A percentile compares a stretch with the other conserved stretches of the same genome.
Evolutionary conservation across 352 stramenopile genomes (phyloP).

Genomic region (Globisporangium iwayamae): DNA sequence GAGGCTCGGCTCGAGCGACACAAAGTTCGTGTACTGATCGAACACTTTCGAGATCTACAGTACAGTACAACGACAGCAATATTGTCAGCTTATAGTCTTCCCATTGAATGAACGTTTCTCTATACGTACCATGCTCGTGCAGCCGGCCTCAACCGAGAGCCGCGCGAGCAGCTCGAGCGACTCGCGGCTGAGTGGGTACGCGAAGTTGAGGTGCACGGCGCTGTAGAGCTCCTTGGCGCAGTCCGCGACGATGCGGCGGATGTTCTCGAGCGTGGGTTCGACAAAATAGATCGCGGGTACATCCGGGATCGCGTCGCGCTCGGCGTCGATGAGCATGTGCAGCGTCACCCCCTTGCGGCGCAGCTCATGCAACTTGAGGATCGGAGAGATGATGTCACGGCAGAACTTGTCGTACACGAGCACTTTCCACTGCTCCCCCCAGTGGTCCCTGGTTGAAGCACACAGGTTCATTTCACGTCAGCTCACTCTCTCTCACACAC

Average conservation of each 20-base stretch:
- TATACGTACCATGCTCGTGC: slow-evolving; percentile 62
- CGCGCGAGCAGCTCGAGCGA: slow-evolving; percentile 86
- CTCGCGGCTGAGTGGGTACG: slow-evolving; percentile 83
- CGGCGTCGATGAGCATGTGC: slow-evolving; percentile 93
- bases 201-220: slow-evolving; percentile 94
- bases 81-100: background rate
- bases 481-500: background rate
- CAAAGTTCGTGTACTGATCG: slow-evolving; percentile 98
- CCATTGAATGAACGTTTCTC: background rate
- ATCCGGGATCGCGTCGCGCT: slow-evolving; percentile 95
- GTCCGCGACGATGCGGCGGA: slow-evolving; percentile 93
- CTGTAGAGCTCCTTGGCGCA: slow-evolving; percentile 92
- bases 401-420: slow-evolving; percentile 97
- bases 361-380: slow-evolving; percentile 97
- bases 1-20: slow-evolving; percentile 93
- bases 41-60: slow-evolving; percentile 91
- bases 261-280: slow-evolving; percentile 92
- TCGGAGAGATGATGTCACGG: slow-evolving; percentile 96
- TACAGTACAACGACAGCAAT: background rate
- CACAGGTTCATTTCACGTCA: background rate
- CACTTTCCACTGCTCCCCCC: slow-evolving; percentile 93
- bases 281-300: slow-evolving; percentile 98
- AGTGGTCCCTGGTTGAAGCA: slow-evolving; percentile 43
- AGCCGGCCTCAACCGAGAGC: slow-evolving; percentile 67
- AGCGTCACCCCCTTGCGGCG: slow-evolving; percentile 96